Base-by-base conservation (phyloP, 2,329 filamentous ascomycete genomes). In the Colletotrichum tropicicola region DNA sequence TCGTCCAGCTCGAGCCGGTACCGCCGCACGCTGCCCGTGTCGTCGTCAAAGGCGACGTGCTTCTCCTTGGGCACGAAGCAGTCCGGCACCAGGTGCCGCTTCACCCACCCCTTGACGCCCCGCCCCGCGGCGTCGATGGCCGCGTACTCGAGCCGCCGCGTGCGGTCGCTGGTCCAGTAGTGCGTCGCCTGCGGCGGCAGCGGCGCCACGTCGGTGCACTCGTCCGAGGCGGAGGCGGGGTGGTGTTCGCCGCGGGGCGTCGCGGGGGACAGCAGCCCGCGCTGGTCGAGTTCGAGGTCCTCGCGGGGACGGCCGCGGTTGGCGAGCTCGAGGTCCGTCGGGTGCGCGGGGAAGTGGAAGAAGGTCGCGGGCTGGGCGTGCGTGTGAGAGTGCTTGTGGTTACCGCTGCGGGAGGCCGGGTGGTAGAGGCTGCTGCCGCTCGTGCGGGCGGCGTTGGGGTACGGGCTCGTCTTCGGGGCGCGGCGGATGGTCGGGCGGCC, bases 101-200 rank as follows among this genome's bases (percentile, higher is more conserved):
- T 79, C 32, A 89, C 71, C 84, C 88, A 90, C 12, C 88, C 88
- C 68, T 83, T 83, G 28, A 91, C 79, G 5, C 88, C 88, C 2
- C 82, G 80, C 35, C 82, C 85, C 2, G 88, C 87, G 0, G 87
- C 87, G 52, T 91, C 88, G 41, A 91, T 91, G 59, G 88, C 88
- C 0, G 87, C 88, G 69, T 91, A 91, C 77, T 91, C 88, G 4
- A 89, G 80, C 10, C 87, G 81, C 4, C 88, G 82, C 0, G 88
- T 90, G 56, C 81, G 81, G 71, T 90, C 86, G 70, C 86, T 89
- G 1, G 87, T 90, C 88, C 88, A 91, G 76, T 90, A 91, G 71
- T 90, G 87, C 1, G 86, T 87, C 3, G 88, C 89, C 4, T 85
- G 85, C 12, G 86, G 87, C 2, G 80, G 79, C 3, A 80, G 75